Evolutionary conservation across 192 early-diverging fungal genomes (phyloP).

Genomic region (Backusella mclennaniae): DNA sequence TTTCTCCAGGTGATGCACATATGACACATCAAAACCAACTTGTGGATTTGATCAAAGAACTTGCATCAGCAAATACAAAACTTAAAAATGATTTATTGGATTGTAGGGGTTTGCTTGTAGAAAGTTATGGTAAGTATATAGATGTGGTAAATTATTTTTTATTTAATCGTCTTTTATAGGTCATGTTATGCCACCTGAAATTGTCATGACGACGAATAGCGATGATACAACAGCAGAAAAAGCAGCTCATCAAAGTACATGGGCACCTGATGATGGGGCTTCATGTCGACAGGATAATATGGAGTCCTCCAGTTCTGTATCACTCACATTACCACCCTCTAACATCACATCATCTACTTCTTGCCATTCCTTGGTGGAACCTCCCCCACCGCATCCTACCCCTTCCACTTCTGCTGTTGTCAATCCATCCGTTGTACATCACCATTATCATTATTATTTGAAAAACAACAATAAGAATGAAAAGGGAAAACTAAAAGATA

Average conservation of each 20-base stretch:
- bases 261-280: neutral
- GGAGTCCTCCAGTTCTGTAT: neutral
- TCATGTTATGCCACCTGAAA: neutral
- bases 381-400: conserved; percentile 13
- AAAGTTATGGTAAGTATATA: conserved; percentile 31
- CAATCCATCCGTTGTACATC: conserved; percentile 25
- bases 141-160: neutral
- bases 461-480: conserved; percentile 9
- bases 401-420: conserved; percentile 7
- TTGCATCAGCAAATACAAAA: conserved; percentile 53
- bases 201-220: neutral
- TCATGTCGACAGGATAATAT: neutral
- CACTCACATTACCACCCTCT: neutral
- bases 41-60: conserved; percentile 52
- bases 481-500: conserved; percentile 12
- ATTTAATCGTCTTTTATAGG: neutral
- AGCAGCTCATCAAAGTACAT: neutral
- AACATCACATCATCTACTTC: neutral
- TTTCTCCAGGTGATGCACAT: neutral
- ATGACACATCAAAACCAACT: conserved; percentile 38
- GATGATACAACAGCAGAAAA: neutral
- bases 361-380: neutral
- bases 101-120: conserved; percentile 46
- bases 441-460: conserved; percentile 37
- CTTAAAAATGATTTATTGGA: conserved; percentile 45